Evolutionary conservation across 2,329 filamentous ascomycete species (phyloP).

Genomic region (Exserohilum turcica): DNA sequence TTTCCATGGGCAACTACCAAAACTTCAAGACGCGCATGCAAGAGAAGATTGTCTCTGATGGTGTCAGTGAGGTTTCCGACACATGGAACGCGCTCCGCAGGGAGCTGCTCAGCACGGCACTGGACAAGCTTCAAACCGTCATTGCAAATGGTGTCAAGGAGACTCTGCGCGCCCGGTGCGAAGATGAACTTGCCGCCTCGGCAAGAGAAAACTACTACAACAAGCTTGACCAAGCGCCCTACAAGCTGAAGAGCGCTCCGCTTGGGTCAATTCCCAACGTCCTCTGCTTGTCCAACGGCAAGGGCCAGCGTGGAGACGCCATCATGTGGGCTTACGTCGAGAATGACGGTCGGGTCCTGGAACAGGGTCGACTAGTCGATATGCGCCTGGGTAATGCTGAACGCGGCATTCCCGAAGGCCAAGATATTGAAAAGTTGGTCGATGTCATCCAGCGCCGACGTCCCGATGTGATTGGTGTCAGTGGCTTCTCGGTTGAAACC

Average conservation of each 20-base stretch:
- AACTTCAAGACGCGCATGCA: constrained; percentile 79
- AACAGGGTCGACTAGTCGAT: constrained; percentile 86
- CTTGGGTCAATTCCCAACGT: constrained; percentile 87
- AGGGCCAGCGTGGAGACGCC: constrained; percentile 77
- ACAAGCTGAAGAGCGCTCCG: constrained; percentile 91
- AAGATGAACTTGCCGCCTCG: constrained; percentile 85
- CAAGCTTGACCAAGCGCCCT: constrained; percentile 92
- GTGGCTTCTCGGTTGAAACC: constrained; percentile 86
- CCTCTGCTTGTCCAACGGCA: constrained; percentile 83
- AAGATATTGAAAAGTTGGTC: constrained; percentile 71
- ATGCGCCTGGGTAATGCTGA: constrained; percentile 69
- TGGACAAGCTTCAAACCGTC: constrained; percentile 79
- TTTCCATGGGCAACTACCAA: constrained; percentile 75
- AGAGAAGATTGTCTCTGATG: constrained; percentile 87
- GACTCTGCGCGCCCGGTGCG: constrained; percentile 85
- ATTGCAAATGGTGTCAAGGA: constrained; percentile 95
- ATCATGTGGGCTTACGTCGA: constrained; percentile 92
- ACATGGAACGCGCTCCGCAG: constrained; percentile 90
- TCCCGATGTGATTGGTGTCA: constrained; percentile 88
- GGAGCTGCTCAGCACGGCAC: constrained; percentile 80
- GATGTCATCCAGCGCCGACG: constrained; percentile 78
- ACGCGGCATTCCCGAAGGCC: constrained; percentile 68
- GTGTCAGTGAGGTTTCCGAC: constrained; percentile 92
- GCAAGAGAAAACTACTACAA: constrained; percentile 88
- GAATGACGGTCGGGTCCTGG: constrained; percentile 85